These are phyloP conservation scores for Vanderwaltozyma tropicalis DNA, from an alignment of 805 yeast genomes.

Conservation along the genomic window DNA sequence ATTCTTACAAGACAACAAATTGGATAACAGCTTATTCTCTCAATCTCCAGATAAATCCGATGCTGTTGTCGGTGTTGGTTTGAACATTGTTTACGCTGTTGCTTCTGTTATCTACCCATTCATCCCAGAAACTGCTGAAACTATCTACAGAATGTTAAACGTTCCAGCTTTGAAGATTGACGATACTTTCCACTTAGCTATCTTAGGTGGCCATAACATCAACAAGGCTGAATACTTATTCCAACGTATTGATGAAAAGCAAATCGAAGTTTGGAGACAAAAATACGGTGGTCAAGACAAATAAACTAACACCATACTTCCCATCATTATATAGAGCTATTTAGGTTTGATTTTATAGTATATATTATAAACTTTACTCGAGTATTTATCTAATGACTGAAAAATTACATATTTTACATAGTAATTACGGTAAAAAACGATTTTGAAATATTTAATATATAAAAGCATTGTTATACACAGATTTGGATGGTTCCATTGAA, in stretches of 20 bases:
- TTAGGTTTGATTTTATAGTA: neutral
- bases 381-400: neutral
- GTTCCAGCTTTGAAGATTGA: constrained; percentile 74
- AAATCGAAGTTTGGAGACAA: constrained; percentile 76
- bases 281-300: constrained; percentile 67
- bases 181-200: constrained; percentile 57
- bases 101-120: constrained; percentile 75
- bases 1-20: constrained; percentile 90
- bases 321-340: neutral
- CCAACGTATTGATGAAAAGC: constrained; percentile 82
- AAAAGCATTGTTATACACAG: too few species aligned
- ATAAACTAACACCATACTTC: neutral
- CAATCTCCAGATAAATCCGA: constrained; percentile 72
- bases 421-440: too few species aligned
- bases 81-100: constrained; percentile 80
- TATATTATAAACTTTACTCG: too few species aligned
- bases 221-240: constrained; percentile 88
- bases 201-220: constrained; percentile 75
- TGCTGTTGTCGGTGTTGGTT: constrained; percentile 85
- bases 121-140: constrained; percentile 74
- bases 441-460: too few species aligned
- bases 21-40: constrained; percentile 76
- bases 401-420: too few species aligned
- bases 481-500: too few species aligned
- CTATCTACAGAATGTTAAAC: constrained; percentile 69